phyloP scores from a whole-genome alignment of 192 early-diverging fungal species.

The Backusella sp. region DNA sequence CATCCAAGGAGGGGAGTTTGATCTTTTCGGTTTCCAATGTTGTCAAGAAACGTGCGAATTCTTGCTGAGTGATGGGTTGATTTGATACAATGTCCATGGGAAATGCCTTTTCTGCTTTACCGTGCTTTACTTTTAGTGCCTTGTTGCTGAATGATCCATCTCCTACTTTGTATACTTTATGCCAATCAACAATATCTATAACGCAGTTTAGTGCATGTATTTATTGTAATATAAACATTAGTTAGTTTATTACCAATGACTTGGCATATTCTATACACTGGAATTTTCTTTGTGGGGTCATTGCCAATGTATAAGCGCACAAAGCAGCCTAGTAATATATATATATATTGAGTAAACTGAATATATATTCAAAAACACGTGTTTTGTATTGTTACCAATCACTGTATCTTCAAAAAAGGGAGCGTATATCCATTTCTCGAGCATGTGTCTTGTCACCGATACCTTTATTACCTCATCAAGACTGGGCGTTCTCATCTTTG shows the following conservation, averaged over 20 bases:
- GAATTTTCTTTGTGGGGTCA: constrained; percentile 48
- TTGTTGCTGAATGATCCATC: constrained; percentile 64
- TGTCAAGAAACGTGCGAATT: constrained; percentile 55
- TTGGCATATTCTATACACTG: constrained; percentile 60
- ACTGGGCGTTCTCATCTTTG: constrained; percentile 43
- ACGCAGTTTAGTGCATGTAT: too few species aligned
- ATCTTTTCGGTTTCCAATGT: constrained; percentile 50
- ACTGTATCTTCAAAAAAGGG: constrained; percentile 70
- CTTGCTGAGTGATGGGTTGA: constrained; percentile 58
- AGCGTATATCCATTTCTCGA: constrained; percentile 72
- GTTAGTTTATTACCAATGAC: constrained; percentile 34
- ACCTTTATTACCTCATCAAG: constrained; percentile 65
- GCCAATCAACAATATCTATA: constrained; percentile 32
- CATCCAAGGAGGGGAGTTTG: constrained; percentile 44
- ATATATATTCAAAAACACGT: not conserved
- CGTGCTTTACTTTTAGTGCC: constrained; percentile 65
- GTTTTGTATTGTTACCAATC: constrained; percentile 33
- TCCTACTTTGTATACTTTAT: constrained; percentile 57
- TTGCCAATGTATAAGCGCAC: constrained; percentile 64
- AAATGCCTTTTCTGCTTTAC: constrained; percentile 63
- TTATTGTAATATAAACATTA: too few species aligned
- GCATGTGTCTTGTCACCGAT: constrained; percentile 58
- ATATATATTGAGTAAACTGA: too few species aligned
- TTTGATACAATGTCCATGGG: constrained; percentile 83
- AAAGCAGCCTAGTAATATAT: constrained; percentile 46